These are phyloP conservation scores for Ophiocordyceps camponoti-leonardi DNA, from an alignment of 2,329 filamentous ascomycete species.

Conservation along the genomic window DNA sequence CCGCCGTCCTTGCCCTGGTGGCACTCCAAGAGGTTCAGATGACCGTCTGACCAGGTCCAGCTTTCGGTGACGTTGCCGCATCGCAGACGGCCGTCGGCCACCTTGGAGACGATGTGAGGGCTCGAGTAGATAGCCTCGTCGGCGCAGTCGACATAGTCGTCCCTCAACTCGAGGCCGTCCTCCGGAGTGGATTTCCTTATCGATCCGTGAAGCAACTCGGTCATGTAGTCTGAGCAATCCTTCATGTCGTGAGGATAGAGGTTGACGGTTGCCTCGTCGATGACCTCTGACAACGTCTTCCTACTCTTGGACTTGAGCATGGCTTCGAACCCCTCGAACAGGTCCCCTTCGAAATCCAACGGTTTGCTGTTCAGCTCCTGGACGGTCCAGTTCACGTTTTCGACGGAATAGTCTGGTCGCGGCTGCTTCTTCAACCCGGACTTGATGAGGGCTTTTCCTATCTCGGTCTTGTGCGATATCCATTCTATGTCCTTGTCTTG, in stretches of 20 bases:
- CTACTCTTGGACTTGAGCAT: neutral
- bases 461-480: neutral
- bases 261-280: neutral
- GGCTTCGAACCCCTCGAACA: neutral
- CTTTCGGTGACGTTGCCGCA: neutral
- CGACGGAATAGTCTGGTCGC: neutral
- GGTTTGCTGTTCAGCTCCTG: neutral
- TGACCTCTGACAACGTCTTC: neutral
- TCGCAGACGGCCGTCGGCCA: neutral
- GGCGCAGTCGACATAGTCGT: neutral
- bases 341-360: neutral
- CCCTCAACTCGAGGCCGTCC: neutral
- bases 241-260: neutral
- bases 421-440: neutral
- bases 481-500: neutral
- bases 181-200: neutral
- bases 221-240: neutral
- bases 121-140: neutral
- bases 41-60: neutral
- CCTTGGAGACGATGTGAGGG: neutral
- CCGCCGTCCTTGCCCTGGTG: too few species aligned
- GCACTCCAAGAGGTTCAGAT: neutral
- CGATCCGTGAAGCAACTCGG: neutral
- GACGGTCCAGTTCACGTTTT: neutral
- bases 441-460: neutral